Evolutionary conservation across 2,329 filamentous ascomycete species (phyloP).

Genomic region (Cordyceps tenuipes): DNA sequence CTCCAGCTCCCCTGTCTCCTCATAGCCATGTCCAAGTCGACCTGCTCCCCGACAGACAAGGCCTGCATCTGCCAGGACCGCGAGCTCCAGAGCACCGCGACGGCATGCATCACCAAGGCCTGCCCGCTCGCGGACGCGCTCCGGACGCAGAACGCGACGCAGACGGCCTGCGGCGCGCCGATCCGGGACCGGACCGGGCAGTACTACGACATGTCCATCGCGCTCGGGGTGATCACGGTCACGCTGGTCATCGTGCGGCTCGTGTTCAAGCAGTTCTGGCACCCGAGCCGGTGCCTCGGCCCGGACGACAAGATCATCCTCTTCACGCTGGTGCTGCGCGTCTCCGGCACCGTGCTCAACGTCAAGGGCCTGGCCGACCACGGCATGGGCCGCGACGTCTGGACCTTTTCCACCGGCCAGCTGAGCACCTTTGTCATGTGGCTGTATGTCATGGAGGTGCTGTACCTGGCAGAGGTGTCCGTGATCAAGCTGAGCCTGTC

Average conservation of each 20-base stretch:
- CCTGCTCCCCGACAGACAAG: neutral
- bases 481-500: constrained; percentile 44
- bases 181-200: constrained; percentile 24
- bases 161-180: constrained; percentile 21
- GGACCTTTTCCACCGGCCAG: constrained; percentile 33
- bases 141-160: constrained; percentile 15
- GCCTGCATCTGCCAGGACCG: neutral
- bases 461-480: constrained; percentile 39
- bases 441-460: constrained; percentile 33
- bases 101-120: neutral
- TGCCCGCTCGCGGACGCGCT: neutral
- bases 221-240: constrained; percentile 27
- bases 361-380: constrained; percentile 25
- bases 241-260: constrained; percentile 36
- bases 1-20: neutral
- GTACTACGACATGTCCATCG: constrained; percentile 26
- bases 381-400: constrained; percentile 43
- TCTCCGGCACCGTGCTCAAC: constrained; percentile 25
- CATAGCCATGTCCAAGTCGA: neutral
- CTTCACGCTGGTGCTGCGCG: constrained; percentile 19
- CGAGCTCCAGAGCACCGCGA: neutral
- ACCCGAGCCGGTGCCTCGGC: constrained; percentile 25
- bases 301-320: constrained; percentile 32
- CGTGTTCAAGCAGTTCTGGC: constrained; percentile 25
- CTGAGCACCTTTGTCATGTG: constrained; percentile 36